A percentile compares a stretch with the other conserved stretches of the same genome.
Evolutionary conservation across 2,329 filamentous ascomycete species (phyloP).

Genomic region (Ceratocystis papillata): DNA sequence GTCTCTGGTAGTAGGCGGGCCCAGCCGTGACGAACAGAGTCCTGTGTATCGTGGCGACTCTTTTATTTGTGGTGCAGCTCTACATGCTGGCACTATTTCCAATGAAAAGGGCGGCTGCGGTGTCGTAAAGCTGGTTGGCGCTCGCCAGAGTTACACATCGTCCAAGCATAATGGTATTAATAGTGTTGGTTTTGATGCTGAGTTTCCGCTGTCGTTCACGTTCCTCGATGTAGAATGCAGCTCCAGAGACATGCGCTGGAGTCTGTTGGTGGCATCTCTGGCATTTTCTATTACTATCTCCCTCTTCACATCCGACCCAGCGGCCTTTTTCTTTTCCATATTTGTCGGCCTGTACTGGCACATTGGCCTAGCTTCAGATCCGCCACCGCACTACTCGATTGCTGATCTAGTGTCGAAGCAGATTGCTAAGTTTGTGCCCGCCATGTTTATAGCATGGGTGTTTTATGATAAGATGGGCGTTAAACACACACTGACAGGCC

Average conservation of each 20-base stretch:
- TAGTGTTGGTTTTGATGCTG: conserved; percentile 71
- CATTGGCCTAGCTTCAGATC: conserved; percentile 79
- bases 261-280: conserved; percentile 67
- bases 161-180: conserved; percentile 61
- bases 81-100: conserved; percentile 69
- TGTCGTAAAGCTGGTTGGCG: conserved; percentile 63
- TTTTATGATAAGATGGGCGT: conserved; percentile 77
- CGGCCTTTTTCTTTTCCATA: conserved; percentile 71
- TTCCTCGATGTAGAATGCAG: conserved; percentile 60
- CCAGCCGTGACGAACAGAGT: conserved; percentile 35
- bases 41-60: conserved; percentile 78
- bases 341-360: conserved; percentile 83
- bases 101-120: conserved; percentile 68
- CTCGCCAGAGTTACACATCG: conserved; percentile 50
- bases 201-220: conserved; percentile 77
- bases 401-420: conserved; percentile 65
- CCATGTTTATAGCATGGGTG: conserved; percentile 76
- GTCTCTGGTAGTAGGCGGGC: conserved; percentile 59
- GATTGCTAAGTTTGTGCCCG: conserved; percentile 72
- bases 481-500: conserved; percentile 55
- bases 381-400: conserved; percentile 57
- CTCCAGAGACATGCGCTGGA: conserved; percentile 72
- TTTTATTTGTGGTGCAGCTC: conserved; percentile 73
- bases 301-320: conserved; percentile 67
- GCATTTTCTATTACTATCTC: conserved; percentile 68